Base-by-base conservation (phyloP, 2,329 filamentous ascomycete species). In the Ceratocystis alfenasii region DNA sequence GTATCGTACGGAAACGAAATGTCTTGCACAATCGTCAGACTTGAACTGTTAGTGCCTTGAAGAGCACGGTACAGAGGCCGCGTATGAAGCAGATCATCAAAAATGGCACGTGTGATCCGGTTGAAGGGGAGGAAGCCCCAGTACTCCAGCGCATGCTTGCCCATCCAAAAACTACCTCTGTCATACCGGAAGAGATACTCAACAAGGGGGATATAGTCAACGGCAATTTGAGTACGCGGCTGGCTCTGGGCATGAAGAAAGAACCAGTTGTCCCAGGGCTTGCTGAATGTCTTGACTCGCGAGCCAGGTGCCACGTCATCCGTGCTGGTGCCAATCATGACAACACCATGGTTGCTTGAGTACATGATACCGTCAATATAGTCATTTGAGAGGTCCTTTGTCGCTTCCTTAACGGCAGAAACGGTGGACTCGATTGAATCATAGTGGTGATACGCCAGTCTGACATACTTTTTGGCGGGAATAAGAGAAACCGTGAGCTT, bases 151-250 rank as follows among this genome's bases (percentile, higher is more conserved):
- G 84, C 83, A 66, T 84, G 82, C 25, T 75, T 75, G 8, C 82
- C 86, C 2, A 82, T 82, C 86, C 86, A 89, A 75, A 88, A 88
- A 2, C 81, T 84, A 60, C 85, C 86, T 45, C 86, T 80, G 72
- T 89, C 85, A 74, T 87, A 88, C 17, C 86, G 81, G 74, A 89
- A 89, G 67, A 88, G 80, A 73, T 89, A 89, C 71, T 88, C 86
- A 1, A 75, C 75, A 0, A 88, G 70, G 0, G 85, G 85, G 1
- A 88, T 79, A 66, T 81, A 81, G 67, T 87, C 83, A 5, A 78
- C 73, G 1, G 68, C 70, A 4, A 68, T 72, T 10, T 70, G 67
- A 36, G 60, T 63, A 67, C 73, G 73, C 68, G 73, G 70, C 46
- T 73, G 71, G n/a, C 78, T 73, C 69, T 83, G 74, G 1, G 82